phyloP scores from a whole-genome alignment of 176 grass and related monocot species.

The Coix lacrymajobi region DNA sequence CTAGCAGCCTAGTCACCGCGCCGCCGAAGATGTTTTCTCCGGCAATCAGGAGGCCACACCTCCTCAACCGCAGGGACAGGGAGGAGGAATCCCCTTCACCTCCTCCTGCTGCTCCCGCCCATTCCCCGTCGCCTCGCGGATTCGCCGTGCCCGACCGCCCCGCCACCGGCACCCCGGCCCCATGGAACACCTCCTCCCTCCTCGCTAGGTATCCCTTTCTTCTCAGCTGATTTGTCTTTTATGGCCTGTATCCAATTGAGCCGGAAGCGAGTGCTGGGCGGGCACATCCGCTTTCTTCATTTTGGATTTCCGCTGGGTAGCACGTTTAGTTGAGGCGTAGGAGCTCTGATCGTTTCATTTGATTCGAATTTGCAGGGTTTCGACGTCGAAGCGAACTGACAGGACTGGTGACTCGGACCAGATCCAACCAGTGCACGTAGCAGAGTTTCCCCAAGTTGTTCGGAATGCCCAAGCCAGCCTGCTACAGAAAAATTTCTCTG shows the following conservation, averaged over 20 bases:
- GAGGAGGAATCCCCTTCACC: constrained; percentile 29
- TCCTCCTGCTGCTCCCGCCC: constrained; percentile 18
- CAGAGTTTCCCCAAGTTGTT: constrained; percentile 73
- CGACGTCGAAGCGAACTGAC: constrained; percentile 42
- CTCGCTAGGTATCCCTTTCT: constrained; percentile 53
- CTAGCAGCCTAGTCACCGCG: constrained; percentile 5
- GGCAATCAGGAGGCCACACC: constrained; percentile 65
- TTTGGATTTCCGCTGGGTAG: neutral
- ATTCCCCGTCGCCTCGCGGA: constrained; percentile 27
- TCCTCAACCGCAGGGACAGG: constrained; percentile 31
- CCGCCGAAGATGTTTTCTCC: constrained; percentile 75
- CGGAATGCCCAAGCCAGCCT: constrained; percentile 83
- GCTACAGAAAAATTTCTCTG: constrained; percentile 49
- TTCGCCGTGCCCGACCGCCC: constrained; percentile 51
- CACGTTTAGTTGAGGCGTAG: neutral
- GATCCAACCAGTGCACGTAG: constrained; percentile 71
- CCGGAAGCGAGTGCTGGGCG: neutral
- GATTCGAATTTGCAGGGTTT: constrained; percentile 42
- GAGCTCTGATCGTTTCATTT: neutral
- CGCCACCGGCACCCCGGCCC: constrained; percentile 74
- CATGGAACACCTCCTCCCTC: constrained; percentile 75
- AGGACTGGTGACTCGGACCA: constrained; percentile 49
- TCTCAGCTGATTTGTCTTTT: neutral
- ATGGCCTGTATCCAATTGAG: neutral
- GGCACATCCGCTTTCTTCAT: neutral